phyloP scores from a whole-genome alignment of 331 rosid genomes.

The Arachis monticola region DNA sequence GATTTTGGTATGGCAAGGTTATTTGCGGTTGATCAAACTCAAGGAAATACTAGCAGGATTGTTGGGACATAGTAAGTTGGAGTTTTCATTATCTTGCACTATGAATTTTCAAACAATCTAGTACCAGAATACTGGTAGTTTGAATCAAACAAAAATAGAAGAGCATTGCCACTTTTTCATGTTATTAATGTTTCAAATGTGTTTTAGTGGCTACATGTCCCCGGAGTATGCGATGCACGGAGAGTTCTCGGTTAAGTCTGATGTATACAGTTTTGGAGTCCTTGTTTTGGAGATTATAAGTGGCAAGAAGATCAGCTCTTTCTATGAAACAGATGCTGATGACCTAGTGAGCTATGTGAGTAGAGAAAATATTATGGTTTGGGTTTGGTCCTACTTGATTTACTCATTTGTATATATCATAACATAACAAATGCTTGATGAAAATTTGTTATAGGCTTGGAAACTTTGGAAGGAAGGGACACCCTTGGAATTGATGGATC shows the following conservation, averaged over 20 bases:
- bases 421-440: conserved; percentile 24
- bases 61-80: conserved; percentile 66
- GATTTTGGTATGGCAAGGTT: conserved; percentile 60
- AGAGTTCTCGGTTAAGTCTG: conserved; percentile 49
- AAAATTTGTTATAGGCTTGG: conserved; percentile 52
- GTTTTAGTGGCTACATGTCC: conserved; percentile 57
- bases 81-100: conserved; percentile 1
- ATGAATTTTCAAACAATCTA: not conserved
- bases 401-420: not conserved
- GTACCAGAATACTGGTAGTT: not conserved
- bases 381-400: not conserved
- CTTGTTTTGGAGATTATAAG: conserved; percentile 48
- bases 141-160: conserved; percentile 11
- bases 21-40: conserved; percentile 50
- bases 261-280: conserved; percentile 49
- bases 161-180: not conserved
- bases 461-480: conserved; percentile 55
- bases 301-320: conserved; percentile 50
- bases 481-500: conserved; percentile 47
- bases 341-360: conserved; percentile 49
- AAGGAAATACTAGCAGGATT: conserved; percentile 55
- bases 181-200: conserved; percentile 16
- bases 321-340: conserved; percentile 37
- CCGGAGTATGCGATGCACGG: conserved; percentile 62
- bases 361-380: conserved; percentile 9